Base-by-base conservation (phyloP, 2,329 filamentous ascomycete species). In the Tolypocladium inflatum region DNA sequence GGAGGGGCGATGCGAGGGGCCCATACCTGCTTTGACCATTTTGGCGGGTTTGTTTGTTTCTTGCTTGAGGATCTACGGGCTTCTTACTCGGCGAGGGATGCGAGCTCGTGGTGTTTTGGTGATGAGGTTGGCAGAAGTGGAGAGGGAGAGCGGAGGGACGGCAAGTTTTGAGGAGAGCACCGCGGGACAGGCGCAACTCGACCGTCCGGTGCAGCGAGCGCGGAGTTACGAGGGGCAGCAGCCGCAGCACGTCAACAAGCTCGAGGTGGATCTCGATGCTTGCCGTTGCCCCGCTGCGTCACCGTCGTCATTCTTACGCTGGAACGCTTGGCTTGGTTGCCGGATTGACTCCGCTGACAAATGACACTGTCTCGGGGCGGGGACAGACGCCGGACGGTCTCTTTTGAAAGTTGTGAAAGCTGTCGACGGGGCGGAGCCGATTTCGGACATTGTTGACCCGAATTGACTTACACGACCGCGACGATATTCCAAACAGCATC, bases 21-120 rank as follows among this genome's bases (percentile, higher is more conserved):
- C 13, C 60, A 48, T 57, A 96, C 91, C 90, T 80, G 93, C 92
- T 85, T 96, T 97, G 83, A 97, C 92, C 92, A 97, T 97, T 86
- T 86, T 96, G 88, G 80, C 78, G 80, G 78, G 67, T 80, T 76
- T 71, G 65, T 69, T 68, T 71, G 59, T 54, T 55, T 61, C 60
- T 66, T 67, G 63, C 58, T 55, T 58, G 53, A 13, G 30, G 30
- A 41, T 42, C 55, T 45, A 35, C 26, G 21, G 21, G n/a, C n/a
- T n/a, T 13, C 43, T 45, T 21, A 26, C 7, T 42, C 21, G 43
- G 21, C 2, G n/a, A 15, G 10, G 43, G 43, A 45, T 33, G 26
- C 9, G 13, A 4, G 10, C 7, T 35, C 10, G 48, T 35, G 61
- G 38, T 62, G 56, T 45, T 54, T 48, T 55, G 61, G 59, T 43